A percentile compares a stretch with the other conserved stretches of the same genome.
Conservation (phyloP, 345 rosid genomes). For the Brassica napus region DNA sequence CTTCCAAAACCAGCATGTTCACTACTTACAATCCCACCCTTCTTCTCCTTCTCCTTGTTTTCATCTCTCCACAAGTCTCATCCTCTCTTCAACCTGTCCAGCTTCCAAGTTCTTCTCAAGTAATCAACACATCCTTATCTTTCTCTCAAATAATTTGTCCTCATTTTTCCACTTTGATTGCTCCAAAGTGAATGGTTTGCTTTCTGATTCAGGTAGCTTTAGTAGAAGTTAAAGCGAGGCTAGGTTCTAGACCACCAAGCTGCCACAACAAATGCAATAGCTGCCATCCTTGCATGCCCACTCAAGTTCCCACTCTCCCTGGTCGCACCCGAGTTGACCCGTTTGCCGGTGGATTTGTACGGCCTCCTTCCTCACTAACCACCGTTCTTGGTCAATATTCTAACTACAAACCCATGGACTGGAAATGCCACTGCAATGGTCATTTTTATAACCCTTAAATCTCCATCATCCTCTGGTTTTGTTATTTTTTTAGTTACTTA, state of each 20-base stretch:
- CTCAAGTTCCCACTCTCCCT: constrained; percentile 70
- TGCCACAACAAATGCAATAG: constrained; percentile 84
- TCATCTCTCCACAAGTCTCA: constrained; percentile 30
- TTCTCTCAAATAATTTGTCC: not conserved
- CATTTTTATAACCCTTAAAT: constrained; percentile 76
- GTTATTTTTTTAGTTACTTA: not conserved
- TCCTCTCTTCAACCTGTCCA: constrained; percentile 36
- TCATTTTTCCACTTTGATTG: not conserved
- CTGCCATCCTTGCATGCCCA: constrained; percentile 92
- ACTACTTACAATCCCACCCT: constrained; percentile 1
- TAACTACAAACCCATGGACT: constrained; percentile 89
- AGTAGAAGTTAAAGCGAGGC: constrained; percentile 66
- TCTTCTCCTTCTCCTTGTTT: constrained; percentile 9
- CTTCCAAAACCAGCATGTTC: constrained; percentile 10
- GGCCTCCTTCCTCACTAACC: constrained; percentile 31
- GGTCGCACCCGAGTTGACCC: constrained; percentile 36
- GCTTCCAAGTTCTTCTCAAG: constrained; percentile 29
- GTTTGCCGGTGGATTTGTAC: constrained; percentile 37
- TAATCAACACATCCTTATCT: constrained; percentile 12
- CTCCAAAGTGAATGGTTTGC: not conserved
- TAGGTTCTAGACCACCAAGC: constrained; percentile 91
- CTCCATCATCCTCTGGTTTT: not conserved
- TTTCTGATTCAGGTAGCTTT: constrained; percentile 42
- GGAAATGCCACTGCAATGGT: constrained; percentile 82
- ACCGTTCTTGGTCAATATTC: constrained; percentile 57